Evolutionary conservation across 106 monocot genomes (phyloP).

Genomic region (Dioscorea zingiberensis): DNA sequence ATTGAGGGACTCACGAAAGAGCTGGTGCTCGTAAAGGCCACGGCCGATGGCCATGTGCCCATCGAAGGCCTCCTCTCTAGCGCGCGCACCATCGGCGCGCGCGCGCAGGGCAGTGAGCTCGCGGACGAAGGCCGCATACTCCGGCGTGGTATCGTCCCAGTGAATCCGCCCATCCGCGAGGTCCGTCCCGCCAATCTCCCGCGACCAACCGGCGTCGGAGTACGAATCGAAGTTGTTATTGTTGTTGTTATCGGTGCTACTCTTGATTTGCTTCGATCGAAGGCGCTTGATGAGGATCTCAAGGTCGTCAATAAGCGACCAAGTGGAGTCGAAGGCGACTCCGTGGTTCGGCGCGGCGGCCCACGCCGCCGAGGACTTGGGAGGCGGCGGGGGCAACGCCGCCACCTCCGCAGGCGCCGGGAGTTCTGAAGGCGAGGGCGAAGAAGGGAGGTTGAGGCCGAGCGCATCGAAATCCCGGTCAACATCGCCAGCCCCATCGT

Average conservation of each 20-base stretch:
- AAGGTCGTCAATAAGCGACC: constrained; percentile 71
- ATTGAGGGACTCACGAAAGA: constrained; percentile 60
- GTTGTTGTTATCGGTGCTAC: constrained; percentile 27
- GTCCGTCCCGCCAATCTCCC: constrained; percentile 58
- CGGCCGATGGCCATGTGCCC: constrained; percentile 90
- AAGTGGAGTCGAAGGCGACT: constrained; percentile 60
- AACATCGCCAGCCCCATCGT: constrained; percentile 75
- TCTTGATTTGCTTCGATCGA: constrained; percentile 57
- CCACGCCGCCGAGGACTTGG: constrained; percentile 28
- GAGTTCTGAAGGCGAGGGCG: not conserved
- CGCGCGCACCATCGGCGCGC: constrained; percentile 50
- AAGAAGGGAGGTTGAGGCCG: constrained; percentile 1
- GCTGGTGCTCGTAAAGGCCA: constrained; percentile 62
- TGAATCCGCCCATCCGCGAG: constrained; percentile 25
- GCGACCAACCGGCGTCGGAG: constrained; percentile 92
- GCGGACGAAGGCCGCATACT: constrained; percentile 55
- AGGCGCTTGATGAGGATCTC: constrained; percentile 72
- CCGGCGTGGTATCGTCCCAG: constrained; percentile 62
- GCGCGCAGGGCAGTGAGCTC: constrained; percentile 53
- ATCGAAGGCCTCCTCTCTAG: constrained; percentile 87
- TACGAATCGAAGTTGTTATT: constrained; percentile 74
- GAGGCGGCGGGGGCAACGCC: constrained; percentile 12
- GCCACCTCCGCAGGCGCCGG: constrained; percentile 5
- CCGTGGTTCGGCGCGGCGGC: constrained; percentile 49
- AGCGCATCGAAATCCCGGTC: constrained; percentile 57